phyloP scores from a whole-genome alignment of 1,284 basidiomycete genomes.

The Pyrrhoderma noxium region DNA sequence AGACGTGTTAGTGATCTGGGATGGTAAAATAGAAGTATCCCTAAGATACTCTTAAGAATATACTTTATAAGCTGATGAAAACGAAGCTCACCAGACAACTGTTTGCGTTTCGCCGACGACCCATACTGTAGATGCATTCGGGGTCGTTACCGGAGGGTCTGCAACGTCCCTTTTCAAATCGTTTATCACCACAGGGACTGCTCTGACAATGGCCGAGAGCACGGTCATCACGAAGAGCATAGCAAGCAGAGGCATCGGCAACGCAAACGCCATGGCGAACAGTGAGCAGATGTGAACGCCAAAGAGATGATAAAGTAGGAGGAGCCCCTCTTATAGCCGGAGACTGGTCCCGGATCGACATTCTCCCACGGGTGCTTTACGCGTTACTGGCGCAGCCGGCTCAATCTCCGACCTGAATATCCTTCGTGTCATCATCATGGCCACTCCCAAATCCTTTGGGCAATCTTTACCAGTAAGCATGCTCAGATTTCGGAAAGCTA shows the following conservation, averaged over 20 bases:
- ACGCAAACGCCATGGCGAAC: constrained; percentile 3
- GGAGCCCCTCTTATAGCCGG: background rate
- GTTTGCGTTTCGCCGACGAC: constrained; percentile 13
- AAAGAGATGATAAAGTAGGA: background rate
- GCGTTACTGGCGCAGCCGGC: constrained; percentile 6
- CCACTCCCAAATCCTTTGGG: constrained; percentile 10
- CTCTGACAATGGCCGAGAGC: background rate
- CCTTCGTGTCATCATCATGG: constrained; percentile 1
- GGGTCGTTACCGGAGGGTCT: constrained; percentile 16
- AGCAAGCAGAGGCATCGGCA: constrained; percentile 3
- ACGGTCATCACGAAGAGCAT: constrained; percentile 7
- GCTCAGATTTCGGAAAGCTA: background rate
- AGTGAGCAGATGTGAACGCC: constrained; percentile 2
- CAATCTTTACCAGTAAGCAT: constrained; percentile 9
- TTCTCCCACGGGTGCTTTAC: constrained; percentile 9
- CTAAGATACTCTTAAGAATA: constrained; percentile 3
- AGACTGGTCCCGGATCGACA: background rate
- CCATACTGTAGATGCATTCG: constrained; percentile 16
- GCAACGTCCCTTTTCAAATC: constrained; percentile 12
- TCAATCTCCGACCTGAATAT: too few species aligned
- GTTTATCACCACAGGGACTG: constrained; percentile 3
- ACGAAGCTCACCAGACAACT: constrained; percentile 13
- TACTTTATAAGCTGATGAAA: background rate
- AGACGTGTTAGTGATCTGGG: constrained; percentile 12
- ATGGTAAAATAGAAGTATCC: constrained; percentile 14